Evolutionary conservation across 352 stramenopile species (phyloP).

Genomic region (Globisporangium paroecandrum): DNA sequence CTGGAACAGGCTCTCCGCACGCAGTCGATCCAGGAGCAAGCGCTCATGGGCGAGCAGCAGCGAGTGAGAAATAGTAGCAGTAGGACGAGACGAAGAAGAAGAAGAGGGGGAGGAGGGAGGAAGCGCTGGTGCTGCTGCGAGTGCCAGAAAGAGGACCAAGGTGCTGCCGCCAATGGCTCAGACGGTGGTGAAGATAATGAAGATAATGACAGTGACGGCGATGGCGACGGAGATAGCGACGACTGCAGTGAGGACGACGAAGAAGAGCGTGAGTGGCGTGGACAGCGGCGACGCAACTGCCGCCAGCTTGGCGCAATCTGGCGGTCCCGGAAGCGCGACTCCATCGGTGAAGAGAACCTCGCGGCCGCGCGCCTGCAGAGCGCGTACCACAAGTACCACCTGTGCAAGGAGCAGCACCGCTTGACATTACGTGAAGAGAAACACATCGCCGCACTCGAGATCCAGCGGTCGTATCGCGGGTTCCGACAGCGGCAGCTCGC

Average conservation of each 20-base stretch:
- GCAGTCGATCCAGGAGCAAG: slow-evolving; percentile 5
- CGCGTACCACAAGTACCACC: slow-evolving; percentile 57
- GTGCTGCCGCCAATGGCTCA: neutral
- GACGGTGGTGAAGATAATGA: neutral
- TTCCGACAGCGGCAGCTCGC: slow-evolving; percentile 46
- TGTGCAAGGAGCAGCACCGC: slow-evolving; percentile 50
- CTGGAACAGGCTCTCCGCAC: slow-evolving; percentile 8
- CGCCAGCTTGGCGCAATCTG: slow-evolving; percentile 13
- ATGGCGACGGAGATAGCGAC: slow-evolving; percentile 18
- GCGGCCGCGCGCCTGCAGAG: slow-evolving; percentile 48
- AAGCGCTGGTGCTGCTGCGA: neutral
- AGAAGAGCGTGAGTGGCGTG: slow-evolving; percentile 35
- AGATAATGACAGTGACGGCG: slow-evolving; percentile 3
- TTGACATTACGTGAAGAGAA: slow-evolving; percentile 44
- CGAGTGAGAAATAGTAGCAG: neutral
- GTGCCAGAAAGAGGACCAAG: neutral
- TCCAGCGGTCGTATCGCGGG: slow-evolving; percentile 62
- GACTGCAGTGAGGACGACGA: slow-evolving; percentile 9
- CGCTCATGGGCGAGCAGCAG: neutral
- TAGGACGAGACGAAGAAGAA: neutral
- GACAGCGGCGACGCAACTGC: slow-evolving; percentile 23
- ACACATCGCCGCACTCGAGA: slow-evolving; percentile 48
- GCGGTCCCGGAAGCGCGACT: slow-evolving; percentile 26
- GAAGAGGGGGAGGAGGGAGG: neutral
- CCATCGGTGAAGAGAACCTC: slow-evolving; percentile 42